Conservation (phyloP, 768 basidiomycete species). For the Hemileccinum rubropunctum region DNA sequence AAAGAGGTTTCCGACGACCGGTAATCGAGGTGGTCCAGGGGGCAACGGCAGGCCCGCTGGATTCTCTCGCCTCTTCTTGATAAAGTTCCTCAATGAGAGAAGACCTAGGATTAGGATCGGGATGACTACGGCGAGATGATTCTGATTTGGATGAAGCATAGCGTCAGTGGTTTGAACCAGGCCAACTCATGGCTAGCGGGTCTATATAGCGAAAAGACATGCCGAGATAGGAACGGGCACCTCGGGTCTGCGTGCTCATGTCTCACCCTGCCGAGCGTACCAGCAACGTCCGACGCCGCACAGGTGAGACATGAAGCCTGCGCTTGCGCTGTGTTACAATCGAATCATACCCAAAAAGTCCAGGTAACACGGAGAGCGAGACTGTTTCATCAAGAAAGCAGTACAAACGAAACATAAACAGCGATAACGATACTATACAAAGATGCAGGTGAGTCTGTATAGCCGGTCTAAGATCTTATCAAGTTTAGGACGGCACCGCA, state of each 20-base stretch:
- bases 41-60: slow-evolving; percentile 30
- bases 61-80: slow-evolving; percentile 11
- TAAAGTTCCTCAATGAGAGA: neutral
- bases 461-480: slow-evolving; percentile 2
- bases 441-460: slow-evolving; percentile 3
- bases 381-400: slow-evolving; percentile 2
- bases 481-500: slow-evolving; percentile 16
- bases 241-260: neutral
- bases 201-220: slow-evolving; percentile 2
- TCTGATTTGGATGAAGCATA: neutral
- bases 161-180: neutral
- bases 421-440: slow-evolving; percentile 32
- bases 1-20: slow-evolving; percentile 43
- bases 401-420: slow-evolving; percentile 8
- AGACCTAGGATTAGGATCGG: neutral
- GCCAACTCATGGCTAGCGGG: neutral
- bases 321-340: neutral
- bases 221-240: slow-evolving; percentile 1
- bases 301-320: slow-evolving; percentile 8
- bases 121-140: slow-evolving; percentile 4
- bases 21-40: slow-evolving; percentile 42
- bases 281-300: neutral
- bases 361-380: neutral
- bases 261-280: slow-evolving; percentile 10
- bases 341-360: neutral